Percentiles rank a stretch among this genome's conserved stretches.
Evolutionary conservation across 2,329 filamentous ascomycete genomes (phyloP).

Genomic region (Aspergillus phoenicis): DNA sequence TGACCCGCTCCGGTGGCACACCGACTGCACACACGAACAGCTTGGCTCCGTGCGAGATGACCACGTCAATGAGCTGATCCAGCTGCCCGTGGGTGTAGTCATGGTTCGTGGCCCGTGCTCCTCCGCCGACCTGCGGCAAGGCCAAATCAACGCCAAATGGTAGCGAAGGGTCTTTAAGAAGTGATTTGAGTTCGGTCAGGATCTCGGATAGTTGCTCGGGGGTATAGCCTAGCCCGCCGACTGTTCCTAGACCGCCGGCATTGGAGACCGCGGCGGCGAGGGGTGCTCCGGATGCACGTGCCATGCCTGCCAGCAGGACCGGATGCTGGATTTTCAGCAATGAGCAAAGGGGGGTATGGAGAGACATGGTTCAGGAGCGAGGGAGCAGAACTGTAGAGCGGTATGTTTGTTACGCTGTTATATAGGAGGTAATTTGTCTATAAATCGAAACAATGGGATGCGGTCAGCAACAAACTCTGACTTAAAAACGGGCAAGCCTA

Average conservation of each 20-base stretch:
- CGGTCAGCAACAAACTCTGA: background rate
- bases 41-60: conserved; percentile 78
- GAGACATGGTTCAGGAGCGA: conserved; percentile 45
- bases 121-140: conserved; percentile 82
- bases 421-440: background rate
- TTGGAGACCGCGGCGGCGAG: conserved; percentile 87
- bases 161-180: conserved; percentile 66
- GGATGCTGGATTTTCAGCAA: conserved; percentile 85
- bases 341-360: conserved; percentile 75
- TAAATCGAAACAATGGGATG: background rate
- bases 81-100: conserved; percentile 92
- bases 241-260: conserved; percentile 74
- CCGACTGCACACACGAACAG: conserved; percentile 89
- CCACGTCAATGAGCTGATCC: conserved; percentile 83
- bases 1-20: conserved; percentile 72
- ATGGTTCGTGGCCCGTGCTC: conserved; percentile 86
- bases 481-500: background rate
- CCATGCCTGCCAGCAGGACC: conserved; percentile 92
- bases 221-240: conserved; percentile 68
- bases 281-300: conserved; percentile 73
- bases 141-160: conserved; percentile 92
- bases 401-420: background rate
- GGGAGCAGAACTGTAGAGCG: background rate
- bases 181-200: conserved; percentile 80
- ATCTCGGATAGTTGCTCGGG: conserved; percentile 75